Base-by-base conservation (phyloP, 768 basidiomycete genomes). In the Myochromella boudieri region DNA sequence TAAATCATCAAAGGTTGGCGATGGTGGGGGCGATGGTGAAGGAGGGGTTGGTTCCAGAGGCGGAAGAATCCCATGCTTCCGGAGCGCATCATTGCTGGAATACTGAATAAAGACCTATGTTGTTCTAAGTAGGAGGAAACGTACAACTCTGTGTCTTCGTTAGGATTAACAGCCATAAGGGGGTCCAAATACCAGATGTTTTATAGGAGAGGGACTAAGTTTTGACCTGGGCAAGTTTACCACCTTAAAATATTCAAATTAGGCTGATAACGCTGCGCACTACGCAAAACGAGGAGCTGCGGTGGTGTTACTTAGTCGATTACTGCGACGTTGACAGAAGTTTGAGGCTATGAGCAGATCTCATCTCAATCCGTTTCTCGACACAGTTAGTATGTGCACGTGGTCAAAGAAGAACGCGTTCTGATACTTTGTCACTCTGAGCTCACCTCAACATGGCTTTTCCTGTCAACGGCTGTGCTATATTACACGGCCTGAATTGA, bases 111-210 rank as follows among this genome's bases (percentile, higher is more conserved):
- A 49, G 34, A 24, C 21, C 14, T 25, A 29, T 22, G 7, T 9
- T 22, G 11, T 7, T 28, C 25, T 24, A 4, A 15, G n/a, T 28
- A 25, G 6, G 17, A 1, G 12, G 26, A n/a, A 10, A 48, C 89
- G 68, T 65, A 95, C 94, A 97, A 97, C 78, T 97, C 94, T 2
- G 94, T 95, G 65, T 97, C 94, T 72, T 95, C 89, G 75, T 93
- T 76, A 24, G 87, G 79, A 61, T 94, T 91, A 44, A 87, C 66
- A 5, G 84, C 69, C 85, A 87, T 85, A 45, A 37, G 26, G 34
- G 32, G 20, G 22, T 7, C 12, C 10, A 36, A 20, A 34, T 33
- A 10, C 22, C 21, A 33, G 32, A 26, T 28, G 9, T 15, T 22
- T n/a, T n/a, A n/a, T n/a, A n/a, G n/a, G n/a, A n/a, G n/a, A n/a